A percentile compares a stretch with the other conserved stretches of the same genome.
Conservation (phyloP, 2,329 filamentous ascomycete species). For the Cryphonectria carpinicola region DNA sequence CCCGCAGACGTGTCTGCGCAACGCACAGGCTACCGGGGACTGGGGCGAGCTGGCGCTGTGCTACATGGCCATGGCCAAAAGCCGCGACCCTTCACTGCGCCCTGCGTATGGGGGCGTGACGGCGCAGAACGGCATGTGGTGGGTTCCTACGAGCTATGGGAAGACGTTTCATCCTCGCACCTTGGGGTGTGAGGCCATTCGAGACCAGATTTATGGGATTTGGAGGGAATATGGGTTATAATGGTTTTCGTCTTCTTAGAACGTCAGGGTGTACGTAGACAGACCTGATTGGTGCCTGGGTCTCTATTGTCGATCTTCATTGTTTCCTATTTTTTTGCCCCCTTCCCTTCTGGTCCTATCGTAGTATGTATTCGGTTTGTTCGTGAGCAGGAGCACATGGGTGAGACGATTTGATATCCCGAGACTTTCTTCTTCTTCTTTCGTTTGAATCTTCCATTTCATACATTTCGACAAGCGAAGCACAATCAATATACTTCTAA, state of each 20-base stretch:
- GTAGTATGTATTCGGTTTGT: not conserved
- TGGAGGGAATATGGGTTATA: conserved; percentile 35
- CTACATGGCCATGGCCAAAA: conserved; percentile 48
- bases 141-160: conserved; percentile 51
- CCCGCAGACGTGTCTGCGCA: conserved; percentile 41
- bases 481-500: not conserved
- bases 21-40: conserved; percentile 43
- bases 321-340: not conserved
- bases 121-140: conserved; percentile 46
- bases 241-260: not conserved
- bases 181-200: conserved; percentile 44
- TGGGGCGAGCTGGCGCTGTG: conserved; percentile 50
- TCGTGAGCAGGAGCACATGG: not conserved
- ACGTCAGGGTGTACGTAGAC: not conserved
- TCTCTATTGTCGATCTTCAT: not conserved
- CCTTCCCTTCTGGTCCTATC: not conserved
- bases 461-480: not conserved
- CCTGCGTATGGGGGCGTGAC: conserved; percentile 35
- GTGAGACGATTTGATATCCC: not conserved
- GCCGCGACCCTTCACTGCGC: conserved; percentile 41
- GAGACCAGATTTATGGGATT: conserved; percentile 39
- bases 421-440: not conserved
- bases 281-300: not conserved
- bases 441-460: not conserved
- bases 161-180: conserved; percentile 51